Conservation (phyloP, 1,139 yeast species). For the Lodderomyces pseudojiufengensis region DNA sequence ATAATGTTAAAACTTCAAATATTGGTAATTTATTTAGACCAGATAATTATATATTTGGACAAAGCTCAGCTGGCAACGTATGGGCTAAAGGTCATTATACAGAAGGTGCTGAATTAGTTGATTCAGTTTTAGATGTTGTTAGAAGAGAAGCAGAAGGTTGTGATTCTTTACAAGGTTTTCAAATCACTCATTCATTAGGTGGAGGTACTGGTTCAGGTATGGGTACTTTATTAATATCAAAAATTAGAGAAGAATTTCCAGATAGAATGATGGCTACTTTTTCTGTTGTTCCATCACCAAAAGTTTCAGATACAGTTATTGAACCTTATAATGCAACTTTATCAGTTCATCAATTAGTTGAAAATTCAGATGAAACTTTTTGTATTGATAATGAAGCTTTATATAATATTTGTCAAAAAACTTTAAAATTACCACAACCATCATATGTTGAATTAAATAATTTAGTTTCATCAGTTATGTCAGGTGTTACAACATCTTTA, state of each 20-base stretch:
- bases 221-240: conserved; percentile 81
- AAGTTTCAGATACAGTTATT: conserved; percentile 86
- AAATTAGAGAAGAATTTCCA: conserved; percentile 83
- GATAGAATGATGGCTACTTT: conserved; percentile 96
- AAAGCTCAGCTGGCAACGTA: conserved; percentile 89
- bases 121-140: conserved; percentile 80
- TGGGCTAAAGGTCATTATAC: conserved; percentile 98
- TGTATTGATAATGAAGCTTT: conserved; percentile 93
- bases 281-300: conserved; percentile 89
- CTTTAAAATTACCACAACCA: conserved; percentile 78
- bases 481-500: conserved; percentile 84
- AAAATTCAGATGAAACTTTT: conserved; percentile 87
- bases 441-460: conserved; percentile 72
- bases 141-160: conserved; percentile 93
- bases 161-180: conserved; percentile 92
- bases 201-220: conserved; percentile 98
- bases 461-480: conserved; percentile 86
- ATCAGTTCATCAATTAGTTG: conserved; percentile 89
- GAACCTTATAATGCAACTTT: conserved; percentile 93
- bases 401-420: conserved; percentile 82
- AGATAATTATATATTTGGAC: conserved; percentile 84
- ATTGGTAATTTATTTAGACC: conserved; percentile 88
- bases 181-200: conserved; percentile 88
- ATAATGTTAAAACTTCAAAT: conserved; percentile 70
- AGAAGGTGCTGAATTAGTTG: conserved; percentile 92